Base-by-base conservation (phyloP, 352 stramenopile genomes). In the Aphanomyces stellatus region DNA sequence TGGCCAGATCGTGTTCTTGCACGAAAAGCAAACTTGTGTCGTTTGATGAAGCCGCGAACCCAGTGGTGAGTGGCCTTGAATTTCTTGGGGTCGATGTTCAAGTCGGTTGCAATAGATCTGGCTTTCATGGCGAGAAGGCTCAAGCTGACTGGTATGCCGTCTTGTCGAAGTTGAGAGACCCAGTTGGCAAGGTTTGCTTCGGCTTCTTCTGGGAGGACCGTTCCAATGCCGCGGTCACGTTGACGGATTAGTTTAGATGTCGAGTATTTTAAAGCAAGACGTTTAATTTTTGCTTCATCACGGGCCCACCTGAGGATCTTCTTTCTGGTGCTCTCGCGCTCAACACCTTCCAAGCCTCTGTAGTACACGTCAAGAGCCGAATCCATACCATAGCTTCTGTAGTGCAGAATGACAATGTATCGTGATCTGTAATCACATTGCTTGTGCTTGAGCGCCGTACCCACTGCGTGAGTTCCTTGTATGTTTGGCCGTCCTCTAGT, bases 11-110 rank as follows among this genome's bases (percentile, higher is more conserved):
- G 4, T 15, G 49, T 57, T n/a, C 31, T 57, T 28, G 49, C 17
- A 0, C 68, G 65, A 7, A 76, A 31, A 0, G 63, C 53, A 17
- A 81, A 28, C 5, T 24, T n/a, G 15, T 24, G 31, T 17, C 49
- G 15, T 3, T 33, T 37, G 10, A 37, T 35, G 49, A 57, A 57
- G 10, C 15, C 17, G 19, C 28, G 22, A 13, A 57, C 19, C 49
- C 49, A 57, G 5, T 13, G 11, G 4, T 13, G 25, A 57, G 19
- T n/a, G 13, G 49, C 49, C 17, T 34, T 30, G 25, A 57, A 57
- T n/a, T 40, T n/a, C 5, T 34, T 37, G 10, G 13, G 43, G 8
- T 7, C 7, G 10, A 53, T 17, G 28, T 24, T 24, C 24, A 57
- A 37, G 30, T 57, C 49, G 24, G 25, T 5, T 5, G 49, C 49